Conservation (phyloP, 305 asterid species). For the Stenogyne calaminthoides region DNA sequence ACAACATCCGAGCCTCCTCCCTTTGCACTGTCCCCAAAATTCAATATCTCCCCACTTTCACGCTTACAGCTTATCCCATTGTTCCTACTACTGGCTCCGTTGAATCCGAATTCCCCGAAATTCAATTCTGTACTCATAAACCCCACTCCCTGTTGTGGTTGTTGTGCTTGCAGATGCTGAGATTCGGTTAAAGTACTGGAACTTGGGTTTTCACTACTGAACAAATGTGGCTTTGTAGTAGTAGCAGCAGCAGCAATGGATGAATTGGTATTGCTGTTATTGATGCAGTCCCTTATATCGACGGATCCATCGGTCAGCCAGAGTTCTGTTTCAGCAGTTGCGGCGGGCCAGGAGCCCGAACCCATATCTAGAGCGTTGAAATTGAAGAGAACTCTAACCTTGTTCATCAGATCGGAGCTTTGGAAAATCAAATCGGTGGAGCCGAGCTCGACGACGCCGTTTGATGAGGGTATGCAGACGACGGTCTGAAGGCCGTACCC, state of each 20-base stretch:
- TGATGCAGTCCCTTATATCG: conserved; percentile 33
- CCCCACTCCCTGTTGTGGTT: conserved; percentile 21
- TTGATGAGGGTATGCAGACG: conserved; percentile 75
- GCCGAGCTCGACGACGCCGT: conserved; percentile 93
- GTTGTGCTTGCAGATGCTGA: conserved; percentile 22
- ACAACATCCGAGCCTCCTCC: conserved; percentile 34
- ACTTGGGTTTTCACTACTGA: conserved; percentile 34
- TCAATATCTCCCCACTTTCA: conserved; percentile 66
- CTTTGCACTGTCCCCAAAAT: conserved; percentile 53
- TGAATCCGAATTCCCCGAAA: conserved; percentile 59
- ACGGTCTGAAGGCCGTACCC: conserved; percentile 73
- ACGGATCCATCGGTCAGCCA: conserved; percentile 49
- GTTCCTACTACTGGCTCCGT: conserved; percentile 36
- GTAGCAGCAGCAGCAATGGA: conserved; percentile 27
- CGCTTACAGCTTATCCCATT: conserved; percentile 47
- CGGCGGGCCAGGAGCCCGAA: conserved; percentile 41
- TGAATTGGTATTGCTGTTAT: conserved; percentile 31
- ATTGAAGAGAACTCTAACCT: conserved; percentile 69
- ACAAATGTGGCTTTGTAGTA: background rate
- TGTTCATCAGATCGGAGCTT: conserved; percentile 77
- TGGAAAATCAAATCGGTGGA: conserved; percentile 75
- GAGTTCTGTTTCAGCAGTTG: conserved; percentile 8
- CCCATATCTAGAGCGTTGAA: conserved; percentile 49
- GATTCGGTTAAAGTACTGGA: conserved; percentile 38
- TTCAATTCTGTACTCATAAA: conserved; percentile 49